A percentile compares a stretch with the other conserved stretches of the same genome.
Evolutionary conservation across 1,139 yeast species (phyloP).

Genomic region (Candida dubliniensis): DNA sequence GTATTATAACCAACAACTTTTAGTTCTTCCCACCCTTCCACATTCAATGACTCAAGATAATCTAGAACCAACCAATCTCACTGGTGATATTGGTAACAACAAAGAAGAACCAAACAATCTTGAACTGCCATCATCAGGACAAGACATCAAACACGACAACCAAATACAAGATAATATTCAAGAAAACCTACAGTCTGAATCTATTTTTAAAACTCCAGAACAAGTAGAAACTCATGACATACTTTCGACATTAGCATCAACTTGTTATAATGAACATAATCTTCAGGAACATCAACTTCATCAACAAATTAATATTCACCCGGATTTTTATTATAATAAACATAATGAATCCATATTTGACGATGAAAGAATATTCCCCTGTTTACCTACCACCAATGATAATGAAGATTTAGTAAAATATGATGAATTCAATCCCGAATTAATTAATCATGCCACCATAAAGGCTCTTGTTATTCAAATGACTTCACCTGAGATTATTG

Average conservation of each 20-base stretch:
- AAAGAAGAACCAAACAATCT: neutral
- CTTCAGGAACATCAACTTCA: constrained; percentile 12
- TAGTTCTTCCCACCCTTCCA: too few relatives aligned
- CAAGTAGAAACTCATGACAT: constrained; percentile 5
- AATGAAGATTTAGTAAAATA: constrained; percentile 32
- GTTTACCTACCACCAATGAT: constrained; percentile 19
- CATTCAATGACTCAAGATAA: neutral
- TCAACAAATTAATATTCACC: constrained; percentile 11
- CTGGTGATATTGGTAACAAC: constrained; percentile 4
- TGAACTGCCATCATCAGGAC: neutral
- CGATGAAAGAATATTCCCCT: constrained; percentile 37
- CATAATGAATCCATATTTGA: constrained; percentile 47
- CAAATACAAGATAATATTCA: neutral
- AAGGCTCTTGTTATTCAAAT: constrained; percentile 67
- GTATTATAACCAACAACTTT: too few relatives aligned
- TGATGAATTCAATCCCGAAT: constrained; percentile 33
- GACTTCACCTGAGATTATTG: constrained; percentile 77
- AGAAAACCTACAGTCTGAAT: neutral
- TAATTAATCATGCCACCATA: constrained; percentile 42
- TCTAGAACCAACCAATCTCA: neutral
- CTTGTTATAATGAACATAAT: constrained; percentile 2
- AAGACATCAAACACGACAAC: too few relatives aligned
- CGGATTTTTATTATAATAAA: constrained; percentile 33
- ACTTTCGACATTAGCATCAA: constrained; percentile 11
- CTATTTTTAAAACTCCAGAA: neutral